A percentile compares a stretch with the other conserved stretches of the same genome.
Conservation (phyloP, 345 rosid genomes). For the Acer campestre region DNA sequence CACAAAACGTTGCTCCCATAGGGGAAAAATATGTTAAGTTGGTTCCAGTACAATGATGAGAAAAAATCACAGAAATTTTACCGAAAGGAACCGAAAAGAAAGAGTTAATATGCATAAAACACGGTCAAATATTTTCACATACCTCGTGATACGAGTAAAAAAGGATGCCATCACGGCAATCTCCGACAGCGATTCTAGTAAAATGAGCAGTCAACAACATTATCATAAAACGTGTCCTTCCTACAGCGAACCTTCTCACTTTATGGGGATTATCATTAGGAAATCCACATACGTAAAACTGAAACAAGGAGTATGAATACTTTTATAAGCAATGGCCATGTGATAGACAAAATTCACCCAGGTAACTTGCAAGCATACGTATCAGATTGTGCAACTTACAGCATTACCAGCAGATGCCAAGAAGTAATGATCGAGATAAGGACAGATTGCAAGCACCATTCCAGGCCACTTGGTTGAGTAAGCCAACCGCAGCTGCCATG, state of each 20-base stretch:
- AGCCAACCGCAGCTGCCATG: slow-evolving; percentile 75
- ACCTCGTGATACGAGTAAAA: slow-evolving; percentile 93
- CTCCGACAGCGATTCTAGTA: slow-evolving; percentile 93
- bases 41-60: neutral
- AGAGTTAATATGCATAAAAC: neutral
- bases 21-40: neutral
- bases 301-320: slow-evolving; percentile 31
- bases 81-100: neutral
- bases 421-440: slow-evolving; percentile 87
- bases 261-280: slow-evolving; percentile 67
- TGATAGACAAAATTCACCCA: slow-evolving; percentile 5
- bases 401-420: slow-evolving; percentile 96
- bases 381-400: slow-evolving; percentile 54
- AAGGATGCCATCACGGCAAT: slow-evolving; percentile 98
- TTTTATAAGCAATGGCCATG: slow-evolving; percentile 26
- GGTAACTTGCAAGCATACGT: slow-evolving; percentile 21
- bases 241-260: slow-evolving; percentile 70
- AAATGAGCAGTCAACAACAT: slow-evolving; percentile 69
- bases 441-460: slow-evolving; percentile 92
- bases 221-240: slow-evolving; percentile 94
- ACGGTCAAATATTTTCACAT: slow-evolving; percentile 23
- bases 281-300: slow-evolving; percentile 92
- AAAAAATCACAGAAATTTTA: slow-evolving; percentile 1
- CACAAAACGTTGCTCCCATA: neutral
- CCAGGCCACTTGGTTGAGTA: slow-evolving; percentile 63